Evolutionary conservation across 2,329 filamentous ascomycete genomes (phyloP).

Genomic region (Colletotrichum abscissum): DNA sequence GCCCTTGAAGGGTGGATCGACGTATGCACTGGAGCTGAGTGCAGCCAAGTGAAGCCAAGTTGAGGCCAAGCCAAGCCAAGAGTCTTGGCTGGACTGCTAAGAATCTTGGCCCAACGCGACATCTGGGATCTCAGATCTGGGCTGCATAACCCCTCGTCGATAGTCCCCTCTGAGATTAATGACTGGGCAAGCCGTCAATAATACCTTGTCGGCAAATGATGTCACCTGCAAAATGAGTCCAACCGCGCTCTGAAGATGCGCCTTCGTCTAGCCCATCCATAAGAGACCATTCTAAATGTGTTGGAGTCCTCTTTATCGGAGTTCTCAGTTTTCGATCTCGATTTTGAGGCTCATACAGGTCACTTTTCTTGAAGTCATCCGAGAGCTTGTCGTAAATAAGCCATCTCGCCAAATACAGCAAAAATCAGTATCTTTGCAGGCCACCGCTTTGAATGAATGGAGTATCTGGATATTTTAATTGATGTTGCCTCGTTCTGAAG

Average conservation of each 20-base stretch:
- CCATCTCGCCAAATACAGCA: no score
- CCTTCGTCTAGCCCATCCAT: not conserved
- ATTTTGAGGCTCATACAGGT: no score
- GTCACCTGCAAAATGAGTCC: not conserved
- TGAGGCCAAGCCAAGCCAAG: slow-evolving; percentile 2
- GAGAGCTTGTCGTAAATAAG: no score
- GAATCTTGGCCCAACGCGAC: slow-evolving; percentile 4
- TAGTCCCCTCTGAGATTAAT: not conserved
- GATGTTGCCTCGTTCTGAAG: no score
- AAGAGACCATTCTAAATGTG: not conserved
- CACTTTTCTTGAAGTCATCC: no score
- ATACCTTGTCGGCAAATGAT: not conserved
- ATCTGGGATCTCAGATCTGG: not conserved
- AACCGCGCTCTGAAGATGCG: not conserved
- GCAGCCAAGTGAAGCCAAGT: slow-evolving; percentile 12
- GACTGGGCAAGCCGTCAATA: not conserved
- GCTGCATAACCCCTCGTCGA: not conserved
- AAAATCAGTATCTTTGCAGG: no score
- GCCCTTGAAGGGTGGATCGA: slow-evolving; percentile 2
- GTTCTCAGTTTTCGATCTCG: no score
- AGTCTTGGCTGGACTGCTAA: slow-evolving; percentile 17
- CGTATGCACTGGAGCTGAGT: not conserved
- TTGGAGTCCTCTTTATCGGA: no score
- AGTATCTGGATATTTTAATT: no score
- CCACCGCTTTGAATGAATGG: no score